Conservation (phyloP, 257 asterid genomes). For the Rubia yunnanensis region DNA sequence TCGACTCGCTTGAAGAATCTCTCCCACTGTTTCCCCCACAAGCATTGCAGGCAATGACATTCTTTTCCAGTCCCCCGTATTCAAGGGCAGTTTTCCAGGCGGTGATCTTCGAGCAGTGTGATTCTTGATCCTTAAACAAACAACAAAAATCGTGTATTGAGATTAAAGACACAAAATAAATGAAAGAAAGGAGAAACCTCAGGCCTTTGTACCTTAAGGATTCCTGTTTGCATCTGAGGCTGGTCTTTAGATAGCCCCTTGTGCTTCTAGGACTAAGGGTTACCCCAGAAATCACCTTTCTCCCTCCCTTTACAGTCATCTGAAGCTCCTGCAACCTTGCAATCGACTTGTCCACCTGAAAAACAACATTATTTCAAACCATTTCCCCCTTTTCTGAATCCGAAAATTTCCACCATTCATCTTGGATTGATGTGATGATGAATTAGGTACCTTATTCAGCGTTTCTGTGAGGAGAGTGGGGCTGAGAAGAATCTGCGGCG, state of each 20-base stretch:
- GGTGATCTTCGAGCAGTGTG: conserved; percentile 48
- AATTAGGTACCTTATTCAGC: conserved; percentile 42
- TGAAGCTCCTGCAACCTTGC: conserved; percentile 93
- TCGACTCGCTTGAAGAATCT: conserved; percentile 62
- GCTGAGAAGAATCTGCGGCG: conserved; percentile 25
- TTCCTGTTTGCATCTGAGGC: conserved; percentile 63
- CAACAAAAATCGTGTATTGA: background rate
- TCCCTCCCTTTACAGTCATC: conserved; percentile 54
- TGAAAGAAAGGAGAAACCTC: background rate
- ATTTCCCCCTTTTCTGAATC: background rate
- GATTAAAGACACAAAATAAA: background rate
- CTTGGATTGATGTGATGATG: background rate
- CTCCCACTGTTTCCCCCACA: conserved; percentile 74
- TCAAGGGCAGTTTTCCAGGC: conserved; percentile 59
- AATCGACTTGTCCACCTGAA: conserved; percentile 82
- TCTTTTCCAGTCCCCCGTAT: conserved; percentile 59
- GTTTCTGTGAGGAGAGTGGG: conserved; percentile 70
- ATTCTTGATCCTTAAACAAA: conserved; percentile 44
- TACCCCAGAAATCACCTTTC: conserved; percentile 43
- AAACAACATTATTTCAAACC: background rate
- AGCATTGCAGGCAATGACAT: conserved; percentile 94
- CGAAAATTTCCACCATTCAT: background rate
- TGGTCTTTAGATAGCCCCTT: conserved; percentile 37
- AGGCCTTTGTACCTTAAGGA: conserved; percentile 35
- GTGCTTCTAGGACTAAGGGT: conserved; percentile 61